phyloP scores from a whole-genome alignment of 2,329 filamentous ascomycete genomes.

The Ilyonectria destructans region DNA sequence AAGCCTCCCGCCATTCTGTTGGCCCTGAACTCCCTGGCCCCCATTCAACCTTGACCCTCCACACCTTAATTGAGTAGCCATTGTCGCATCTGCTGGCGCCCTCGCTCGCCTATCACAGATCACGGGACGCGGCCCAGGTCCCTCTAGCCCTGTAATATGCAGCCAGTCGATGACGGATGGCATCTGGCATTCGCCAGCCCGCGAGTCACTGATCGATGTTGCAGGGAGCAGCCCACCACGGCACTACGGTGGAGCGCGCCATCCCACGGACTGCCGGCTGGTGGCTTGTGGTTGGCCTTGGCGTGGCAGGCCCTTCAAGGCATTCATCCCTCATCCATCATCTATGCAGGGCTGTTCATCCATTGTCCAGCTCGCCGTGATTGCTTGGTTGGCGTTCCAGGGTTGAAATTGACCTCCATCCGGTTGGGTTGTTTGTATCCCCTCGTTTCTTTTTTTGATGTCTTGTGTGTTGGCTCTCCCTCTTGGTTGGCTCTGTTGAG shows the following conservation, averaged over 20 bases:
- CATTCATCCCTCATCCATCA: slow-evolving; percentile 20
- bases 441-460: slow-evolving; percentile 9
- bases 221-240: slow-evolving; percentile 25
- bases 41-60: slow-evolving; percentile 21
- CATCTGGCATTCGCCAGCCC: slow-evolving; percentile 10
- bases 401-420: slow-evolving; percentile 21
- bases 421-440: not conserved
- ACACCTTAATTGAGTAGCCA: slow-evolving; percentile 27
- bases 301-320: slow-evolving; percentile 30
- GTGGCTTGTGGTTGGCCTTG: slow-evolving; percentile 40
- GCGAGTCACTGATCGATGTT: slow-evolving; percentile 21
- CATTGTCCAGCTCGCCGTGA: slow-evolving; percentile 26
- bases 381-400: slow-evolving; percentile 7
- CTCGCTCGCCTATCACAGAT: slow-evolving; percentile 39
- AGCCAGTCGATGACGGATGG: slow-evolving; percentile 11
- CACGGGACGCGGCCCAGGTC: slow-evolving; percentile 18
- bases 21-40: not conserved
- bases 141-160: slow-evolving; percentile 31
- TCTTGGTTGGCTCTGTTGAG: slow-evolving; percentile 19
- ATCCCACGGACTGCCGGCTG: slow-evolving; percentile 32
- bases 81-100: slow-evolving; percentile 38
- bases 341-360: slow-evolving; percentile 37
- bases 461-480: slow-evolving; percentile 10
- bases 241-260: slow-evolving; percentile 28
- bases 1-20: not conserved